Conservation (phyloP, 2,329 filamentous ascomycete species). For the Xylariaceae sp. region DNA sequence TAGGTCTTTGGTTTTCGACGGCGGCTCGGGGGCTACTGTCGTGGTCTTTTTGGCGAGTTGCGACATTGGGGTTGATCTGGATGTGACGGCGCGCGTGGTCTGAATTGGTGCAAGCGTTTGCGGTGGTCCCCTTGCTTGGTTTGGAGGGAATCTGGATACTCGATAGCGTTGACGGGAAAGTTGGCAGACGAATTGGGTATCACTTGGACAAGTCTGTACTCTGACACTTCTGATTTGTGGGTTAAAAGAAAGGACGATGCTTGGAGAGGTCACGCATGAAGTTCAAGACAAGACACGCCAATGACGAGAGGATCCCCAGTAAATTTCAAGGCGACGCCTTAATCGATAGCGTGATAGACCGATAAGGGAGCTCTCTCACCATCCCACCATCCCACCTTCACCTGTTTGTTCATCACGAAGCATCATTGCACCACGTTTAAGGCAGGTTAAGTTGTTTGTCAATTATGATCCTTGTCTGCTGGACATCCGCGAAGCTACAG, state of each 20-base stretch:
- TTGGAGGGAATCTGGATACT: background rate
- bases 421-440: no score
- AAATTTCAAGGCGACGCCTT: no score
- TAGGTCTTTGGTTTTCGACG: slow-evolving; percentile 28
- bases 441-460: no score
- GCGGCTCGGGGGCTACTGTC: slow-evolving; percentile 23
- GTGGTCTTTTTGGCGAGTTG: slow-evolving; percentile 27
- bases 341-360: slow-evolving; percentile 14
- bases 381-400: slow-evolving; percentile 7
- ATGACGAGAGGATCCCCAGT: no score
- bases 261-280: slow-evolving; percentile 1
- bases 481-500: no score
- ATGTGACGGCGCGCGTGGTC: slow-evolving; percentile 14
- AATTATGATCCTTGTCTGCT: no score
- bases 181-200: background rate
- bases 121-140: background rate
- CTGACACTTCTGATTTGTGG: no score
- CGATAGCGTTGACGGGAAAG: background rate
- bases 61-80: slow-evolving; percentile 38
- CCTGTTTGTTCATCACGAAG: no score
- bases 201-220: no score
- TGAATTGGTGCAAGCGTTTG: background rate
- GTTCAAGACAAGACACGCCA: background rate
- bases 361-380: slow-evolving; percentile 11
- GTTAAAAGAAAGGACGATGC: slow-evolving; percentile 2